These are phyloP conservation scores for Hanseniaspora taiwanica DNA, from an alignment of 805 yeast species.

Conservation along the genomic window DNA sequence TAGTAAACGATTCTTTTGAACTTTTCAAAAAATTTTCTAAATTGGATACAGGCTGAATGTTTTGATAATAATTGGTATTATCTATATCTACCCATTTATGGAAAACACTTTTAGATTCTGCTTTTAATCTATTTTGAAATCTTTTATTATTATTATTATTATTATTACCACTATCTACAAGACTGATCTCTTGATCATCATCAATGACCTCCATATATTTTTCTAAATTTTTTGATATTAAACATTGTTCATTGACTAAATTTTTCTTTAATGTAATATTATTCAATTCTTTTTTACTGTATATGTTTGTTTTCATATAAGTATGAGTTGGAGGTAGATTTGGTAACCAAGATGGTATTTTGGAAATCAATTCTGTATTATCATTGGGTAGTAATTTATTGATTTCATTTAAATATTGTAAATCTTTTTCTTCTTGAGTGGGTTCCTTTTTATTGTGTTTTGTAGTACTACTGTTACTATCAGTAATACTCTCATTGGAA, in stretches of 20 bases:
- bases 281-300: slow-evolving; percentile 47
- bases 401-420: slow-evolving; percentile 17
- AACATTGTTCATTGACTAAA: slow-evolving; percentile 71
- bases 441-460: slow-evolving; percentile 7
- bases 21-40: slow-evolving; percentile 9
- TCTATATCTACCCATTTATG: slow-evolving; percentile 3
- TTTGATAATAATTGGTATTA: slow-evolving; percentile 4
- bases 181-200: slow-evolving; percentile 9
- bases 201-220: slow-evolving; percentile 6
- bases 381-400: slow-evolving; percentile 44
- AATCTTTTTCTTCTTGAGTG: slow-evolving; percentile 8
- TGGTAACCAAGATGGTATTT: slow-evolving; percentile 66
- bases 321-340: slow-evolving; percentile 91
- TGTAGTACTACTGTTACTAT: slow-evolving; percentile 6
- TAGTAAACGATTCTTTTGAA: neutral
- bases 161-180: slow-evolving; percentile 9
- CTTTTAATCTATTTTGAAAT: slow-evolving; percentile 2
- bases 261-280: slow-evolving; percentile 58
- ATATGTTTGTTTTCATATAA: slow-evolving; percentile 64
- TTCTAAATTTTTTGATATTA: slow-evolving; percentile 37
- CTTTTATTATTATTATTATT: slow-evolving; percentile 3
- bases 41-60: neutral
- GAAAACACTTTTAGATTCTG: slow-evolving; percentile 1
- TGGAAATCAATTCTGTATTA: slow-evolving; percentile 28
- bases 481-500: slow-evolving; percentile 6